A percentile compares a stretch with the other conserved stretches of the same genome.
phyloP scores from a whole-genome alignment of 768 basidiomycete species.

The Leccinum subtestaceum region DNA sequence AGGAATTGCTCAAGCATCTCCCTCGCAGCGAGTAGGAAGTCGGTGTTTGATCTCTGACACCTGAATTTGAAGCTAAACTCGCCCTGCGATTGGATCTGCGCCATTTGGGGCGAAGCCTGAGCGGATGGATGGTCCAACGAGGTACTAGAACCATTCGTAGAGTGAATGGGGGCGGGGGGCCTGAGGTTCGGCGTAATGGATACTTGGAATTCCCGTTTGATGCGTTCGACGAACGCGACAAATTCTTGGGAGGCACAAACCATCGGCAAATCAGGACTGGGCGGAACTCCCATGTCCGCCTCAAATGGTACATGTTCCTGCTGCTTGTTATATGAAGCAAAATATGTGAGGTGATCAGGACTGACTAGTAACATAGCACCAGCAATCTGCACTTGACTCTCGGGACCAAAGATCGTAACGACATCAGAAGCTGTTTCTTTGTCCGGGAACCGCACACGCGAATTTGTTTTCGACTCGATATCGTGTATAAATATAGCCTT shows the following conservation, averaged over 20 bases:
- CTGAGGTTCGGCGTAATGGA: constrained; percentile 83
- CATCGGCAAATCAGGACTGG: constrained; percentile 72
- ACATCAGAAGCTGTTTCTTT: constrained; percentile 93
- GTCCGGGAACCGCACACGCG: constrained; percentile 86
- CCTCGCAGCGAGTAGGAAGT: constrained; percentile 83
- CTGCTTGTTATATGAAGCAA: constrained; percentile 5
- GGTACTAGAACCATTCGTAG: constrained; percentile 46
- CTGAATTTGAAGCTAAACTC: constrained; percentile 95
- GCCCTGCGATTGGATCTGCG: constrained; percentile 29
- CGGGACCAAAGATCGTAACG: constrained; percentile 95
- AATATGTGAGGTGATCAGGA: constrained; percentile 2
- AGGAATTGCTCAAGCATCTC: constrained; percentile 94
- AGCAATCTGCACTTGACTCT: constrained; percentile 95
- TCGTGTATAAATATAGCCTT: constrained; percentile 97
- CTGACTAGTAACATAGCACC: constrained; percentile 91
- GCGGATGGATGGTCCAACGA: constrained; percentile 47
- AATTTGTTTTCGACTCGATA: constrained; percentile 96
- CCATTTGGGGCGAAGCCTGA: constrained; percentile 19
- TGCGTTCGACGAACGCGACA: constrained; percentile 76
- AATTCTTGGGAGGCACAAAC: constrained; percentile 82
- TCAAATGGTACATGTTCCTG: constrained; percentile 97
- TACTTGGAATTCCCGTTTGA: constrained; percentile 93
- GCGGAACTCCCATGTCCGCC: constrained; percentile 89
- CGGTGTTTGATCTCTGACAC: constrained; percentile 92
- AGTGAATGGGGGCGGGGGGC: constrained; percentile 30